These are phyloP conservation scores for Gilbertella persicaria DNA, from an alignment of 371 early-diverging fungal species.

Conservation along the genomic window DNA sequence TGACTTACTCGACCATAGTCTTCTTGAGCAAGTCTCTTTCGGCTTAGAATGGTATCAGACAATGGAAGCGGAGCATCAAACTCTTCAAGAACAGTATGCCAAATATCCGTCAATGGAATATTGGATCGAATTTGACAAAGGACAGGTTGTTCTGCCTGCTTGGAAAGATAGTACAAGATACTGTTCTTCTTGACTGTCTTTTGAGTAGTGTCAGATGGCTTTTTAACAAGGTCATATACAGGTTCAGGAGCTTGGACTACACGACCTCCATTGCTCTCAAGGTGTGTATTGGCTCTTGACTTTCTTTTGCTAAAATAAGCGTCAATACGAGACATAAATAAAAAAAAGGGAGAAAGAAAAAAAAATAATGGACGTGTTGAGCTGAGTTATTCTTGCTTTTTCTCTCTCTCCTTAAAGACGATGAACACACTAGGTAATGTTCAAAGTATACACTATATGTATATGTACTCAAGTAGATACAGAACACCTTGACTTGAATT, in stretches of 20 bases:
- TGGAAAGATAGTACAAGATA: neutral
- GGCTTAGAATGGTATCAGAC: neutral
- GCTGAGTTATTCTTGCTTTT: too few species aligned
- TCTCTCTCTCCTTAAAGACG: too few species aligned
- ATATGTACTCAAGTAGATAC: too few species aligned
- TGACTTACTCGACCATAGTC: neutral
- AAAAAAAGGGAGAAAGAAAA: neutral
- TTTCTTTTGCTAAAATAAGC: neutral
- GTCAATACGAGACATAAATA: neutral
- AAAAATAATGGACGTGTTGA: neutral
- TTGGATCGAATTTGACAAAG: neutral
- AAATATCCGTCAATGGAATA: neutral
- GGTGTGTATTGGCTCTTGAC: neutral
- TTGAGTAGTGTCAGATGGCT: neutral
- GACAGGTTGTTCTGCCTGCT: neutral
- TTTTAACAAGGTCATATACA: neutral
- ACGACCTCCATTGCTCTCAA: too few species aligned
- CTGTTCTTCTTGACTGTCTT: neutral
- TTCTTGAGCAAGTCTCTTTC: neutral
- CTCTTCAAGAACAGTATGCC: neutral
- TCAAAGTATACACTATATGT: too few species aligned
- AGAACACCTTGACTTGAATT: constrained; percentile 4
- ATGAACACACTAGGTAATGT: too few species aligned
- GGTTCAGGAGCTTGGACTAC: neutral
- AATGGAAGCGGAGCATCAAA: neutral